Evolutionary conservation across 78 protist genomes (phyloP).

Genomic region (Monosiga brevicollis): DNA sequence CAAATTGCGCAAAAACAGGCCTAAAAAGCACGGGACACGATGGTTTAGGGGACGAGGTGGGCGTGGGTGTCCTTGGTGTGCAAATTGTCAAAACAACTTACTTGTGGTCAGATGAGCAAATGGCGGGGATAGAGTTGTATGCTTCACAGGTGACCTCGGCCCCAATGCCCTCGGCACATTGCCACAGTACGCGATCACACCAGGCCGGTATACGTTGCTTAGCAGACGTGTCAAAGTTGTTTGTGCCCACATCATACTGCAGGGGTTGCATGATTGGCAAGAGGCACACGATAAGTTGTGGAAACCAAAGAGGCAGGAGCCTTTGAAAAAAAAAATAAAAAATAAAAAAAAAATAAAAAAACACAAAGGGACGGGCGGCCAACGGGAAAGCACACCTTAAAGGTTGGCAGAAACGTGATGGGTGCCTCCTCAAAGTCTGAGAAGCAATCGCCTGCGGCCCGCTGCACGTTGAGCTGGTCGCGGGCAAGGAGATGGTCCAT

Average conservation of each 20-base stretch:
- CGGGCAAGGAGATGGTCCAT: not conserved
- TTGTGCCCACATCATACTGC: slow-evolving; percentile 39
- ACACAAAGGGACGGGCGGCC: too few species aligned
- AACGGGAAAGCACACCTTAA: not conserved
- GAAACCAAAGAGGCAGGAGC: not conserved
- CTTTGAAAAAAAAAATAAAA: too few species aligned
- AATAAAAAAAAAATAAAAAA: too few species aligned
- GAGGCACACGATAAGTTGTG: not conserved
- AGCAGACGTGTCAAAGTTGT: slow-evolving; percentile 30
- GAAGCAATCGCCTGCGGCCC: not conserved
- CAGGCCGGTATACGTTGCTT: slow-evolving; percentile 46
- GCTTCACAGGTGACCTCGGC: not conserved
- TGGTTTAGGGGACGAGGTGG: too few species aligned
- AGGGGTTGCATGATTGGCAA: not conserved
- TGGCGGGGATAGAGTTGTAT: not conserved
- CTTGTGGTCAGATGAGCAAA: not conserved
- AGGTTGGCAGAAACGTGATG: slow-evolving; percentile 41
- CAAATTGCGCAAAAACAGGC: too few species aligned
- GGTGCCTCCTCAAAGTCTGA: not conserved
- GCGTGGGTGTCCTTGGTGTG: too few species aligned
- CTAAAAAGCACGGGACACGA: too few species aligned
- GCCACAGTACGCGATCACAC: slow-evolving; percentile 37
- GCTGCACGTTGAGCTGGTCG: slow-evolving; percentile 4
- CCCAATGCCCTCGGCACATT: not conserved
- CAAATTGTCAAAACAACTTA: not conserved